Evolutionary conservation across 2,329 filamentous ascomycete genomes (phyloP), one percentile per base, ranked within the genome.

Genomic region (Colletotrichum chlorophyti): DNA sequence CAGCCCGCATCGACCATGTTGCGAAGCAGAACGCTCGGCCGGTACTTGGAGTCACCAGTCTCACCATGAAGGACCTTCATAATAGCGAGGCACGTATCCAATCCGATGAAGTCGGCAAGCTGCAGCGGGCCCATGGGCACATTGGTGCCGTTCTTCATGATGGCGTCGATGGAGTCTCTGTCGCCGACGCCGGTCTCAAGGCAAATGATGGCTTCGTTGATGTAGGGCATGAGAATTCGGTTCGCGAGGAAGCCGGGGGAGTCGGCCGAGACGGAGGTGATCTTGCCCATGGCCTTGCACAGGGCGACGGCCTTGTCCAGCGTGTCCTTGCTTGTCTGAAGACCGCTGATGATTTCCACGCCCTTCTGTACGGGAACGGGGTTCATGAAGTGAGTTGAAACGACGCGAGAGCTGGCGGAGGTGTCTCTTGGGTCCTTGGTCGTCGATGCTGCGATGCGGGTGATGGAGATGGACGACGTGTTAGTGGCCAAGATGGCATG

Each of bases 371-470:
- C 79, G 2, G 95, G 95, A 0, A 99, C 95, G 0, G 95, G 95
- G 80, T 99, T 99, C 95, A 99, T 99, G 77, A 99, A 99, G 75
- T 99, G 95, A 14, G 95, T 98, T 48, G 91, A 92, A 53, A 99
- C 87, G 9, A 99, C 95, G 43, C 95, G 89, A 6, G 92, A 94
- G 38, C 91, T 90, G 35, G 88, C 90, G 38, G 88, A 89, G 21
- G 91, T 87, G 69, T 97, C 91, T 15, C 79, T 94, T 1, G 92
- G 89, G 70, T 96, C 86, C 53, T 81, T 80, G 23, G 87, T 90
- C 1, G 94, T 94, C 9, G 93, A 86, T 4, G 95, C 93, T 17
- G 95, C 95, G 68, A 99, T 97, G 70, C 90, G 90, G 38, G 95
- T 99, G 73, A 99, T 97, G 60, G 91, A 94, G 72, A 99, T 99